Conservation (phyloP, 805 yeast species). For the Lipomyces starkeyi region DNA sequence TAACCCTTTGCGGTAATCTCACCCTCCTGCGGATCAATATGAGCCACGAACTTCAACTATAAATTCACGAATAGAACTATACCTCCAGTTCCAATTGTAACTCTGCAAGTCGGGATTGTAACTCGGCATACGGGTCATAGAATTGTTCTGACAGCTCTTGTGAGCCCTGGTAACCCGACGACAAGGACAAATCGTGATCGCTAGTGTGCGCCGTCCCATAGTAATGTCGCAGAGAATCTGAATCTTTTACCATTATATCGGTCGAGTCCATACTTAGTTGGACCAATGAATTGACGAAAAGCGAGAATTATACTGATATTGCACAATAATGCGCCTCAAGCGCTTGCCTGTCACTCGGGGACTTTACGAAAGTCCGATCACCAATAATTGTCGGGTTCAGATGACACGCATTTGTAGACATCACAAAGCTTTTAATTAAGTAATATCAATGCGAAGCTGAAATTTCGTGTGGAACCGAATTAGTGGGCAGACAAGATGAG, state of each 20-base stretch:
- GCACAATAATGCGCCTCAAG: not conserved
- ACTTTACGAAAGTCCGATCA: not conserved
- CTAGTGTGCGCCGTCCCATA: not conserved
- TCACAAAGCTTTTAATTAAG: not conserved
- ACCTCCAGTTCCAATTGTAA: constrained; percentile 26
- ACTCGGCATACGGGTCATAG: constrained; percentile 12
- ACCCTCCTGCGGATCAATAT: constrained; percentile 54
- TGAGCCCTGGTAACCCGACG: not conserved
- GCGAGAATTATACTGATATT: not conserved
- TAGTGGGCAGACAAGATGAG: not conserved
- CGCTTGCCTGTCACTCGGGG: not conserved
- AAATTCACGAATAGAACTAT: not conserved
- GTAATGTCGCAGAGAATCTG: not conserved
- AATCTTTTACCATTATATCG: not conserved
- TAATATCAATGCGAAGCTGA: too few relatives aligned
- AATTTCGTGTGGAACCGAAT: too few relatives aligned
- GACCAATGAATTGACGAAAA: not conserved
- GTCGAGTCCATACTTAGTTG: not conserved
- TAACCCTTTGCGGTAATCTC: constrained; percentile 77
- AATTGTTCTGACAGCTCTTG: not conserved
- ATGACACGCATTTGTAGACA: not conserved
- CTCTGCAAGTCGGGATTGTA: constrained; percentile 20
- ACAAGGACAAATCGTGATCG: not conserved
- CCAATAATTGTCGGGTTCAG: not conserved
- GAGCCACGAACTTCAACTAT: not conserved